phyloP scores from a whole-genome alignment of 2,329 filamentous ascomycete species.

The Aureobasidium zeae region DNA sequence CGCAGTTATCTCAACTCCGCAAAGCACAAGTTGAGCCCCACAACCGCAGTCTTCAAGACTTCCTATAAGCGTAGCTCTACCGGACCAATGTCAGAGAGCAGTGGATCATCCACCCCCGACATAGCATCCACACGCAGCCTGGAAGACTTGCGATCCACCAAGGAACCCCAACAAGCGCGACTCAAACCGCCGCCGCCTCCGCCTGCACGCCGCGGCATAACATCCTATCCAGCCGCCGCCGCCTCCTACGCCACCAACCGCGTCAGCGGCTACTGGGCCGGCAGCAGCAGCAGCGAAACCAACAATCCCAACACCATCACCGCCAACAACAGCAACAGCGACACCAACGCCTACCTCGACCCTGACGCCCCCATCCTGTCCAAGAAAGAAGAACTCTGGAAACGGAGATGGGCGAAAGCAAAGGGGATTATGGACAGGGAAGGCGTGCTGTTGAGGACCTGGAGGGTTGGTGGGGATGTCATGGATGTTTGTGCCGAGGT shows the following conservation, averaged over 20 bases:
- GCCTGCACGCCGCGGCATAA: constrained; percentile 30
- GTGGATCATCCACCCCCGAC: neutral
- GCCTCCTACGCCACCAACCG: constrained; percentile 32
- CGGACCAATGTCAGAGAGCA: constrained; percentile 12
- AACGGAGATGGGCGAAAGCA: constrained; percentile 55
- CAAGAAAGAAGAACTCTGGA: constrained; percentile 67
- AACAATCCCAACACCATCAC: neutral
- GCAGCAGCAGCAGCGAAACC: neutral
- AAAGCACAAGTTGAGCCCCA: constrained; percentile 31
- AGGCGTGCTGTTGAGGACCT: constrained; percentile 61
- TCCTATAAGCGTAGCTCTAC: constrained; percentile 18
- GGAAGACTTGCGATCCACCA: constrained; percentile 1
- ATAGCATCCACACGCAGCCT: constrained; percentile 12
- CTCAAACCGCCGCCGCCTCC: constrained; percentile 27
- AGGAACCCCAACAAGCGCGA: constrained; percentile 9
- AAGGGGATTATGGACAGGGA: constrained; percentile 53
- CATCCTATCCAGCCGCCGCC: constrained; percentile 30
- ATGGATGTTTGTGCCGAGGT: constrained; percentile 56
- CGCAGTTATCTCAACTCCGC: constrained; percentile 31
- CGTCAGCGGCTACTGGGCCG: constrained; percentile 27
- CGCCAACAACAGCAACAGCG: constrained; percentile 13
- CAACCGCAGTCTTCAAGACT: constrained; percentile 22
- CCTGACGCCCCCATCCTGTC: constrained; percentile 34
- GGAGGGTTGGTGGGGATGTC: constrained; percentile 64
- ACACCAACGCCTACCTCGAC: constrained; percentile 18